Conservation (phyloP, 106 monocot species). For the Ottelia alismoides region DNA sequence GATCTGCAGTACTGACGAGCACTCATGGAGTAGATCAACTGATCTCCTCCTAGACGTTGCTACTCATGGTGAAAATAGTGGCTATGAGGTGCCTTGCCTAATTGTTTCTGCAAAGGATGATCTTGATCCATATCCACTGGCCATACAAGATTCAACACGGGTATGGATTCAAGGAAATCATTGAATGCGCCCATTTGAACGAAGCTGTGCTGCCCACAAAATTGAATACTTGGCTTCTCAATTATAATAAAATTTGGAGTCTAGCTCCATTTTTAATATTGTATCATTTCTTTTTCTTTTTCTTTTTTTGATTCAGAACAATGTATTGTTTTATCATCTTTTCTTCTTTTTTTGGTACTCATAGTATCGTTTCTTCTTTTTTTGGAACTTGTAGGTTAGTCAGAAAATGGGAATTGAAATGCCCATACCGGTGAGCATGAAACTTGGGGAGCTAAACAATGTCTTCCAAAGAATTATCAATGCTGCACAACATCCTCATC, state of each 20-base stretch:
- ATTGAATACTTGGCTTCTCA: too few species aligned
- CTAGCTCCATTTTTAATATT: too few species aligned
- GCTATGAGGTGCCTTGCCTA: conserved; percentile 6
- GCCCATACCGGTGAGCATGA: conserved; percentile 60
- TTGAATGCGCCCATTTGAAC: background rate
- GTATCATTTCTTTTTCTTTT: too few species aligned
- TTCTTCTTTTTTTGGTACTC: too few species aligned
- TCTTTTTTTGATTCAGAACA: too few species aligned
- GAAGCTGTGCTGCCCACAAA: too few species aligned
- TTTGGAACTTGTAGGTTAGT: conserved; percentile 50
- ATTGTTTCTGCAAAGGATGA: conserved; percentile 9
- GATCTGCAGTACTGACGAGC: conserved; percentile 2
- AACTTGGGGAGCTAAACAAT: conserved; percentile 49
- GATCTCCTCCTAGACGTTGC: conserved; percentile 3
- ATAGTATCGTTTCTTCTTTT: too few species aligned
- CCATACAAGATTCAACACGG: conserved; percentile 9
- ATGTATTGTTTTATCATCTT: too few species aligned
- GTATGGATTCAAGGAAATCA: conserved; percentile 6
- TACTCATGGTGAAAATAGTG: conserved; percentile 6
- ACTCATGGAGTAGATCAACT: conserved; percentile 1
- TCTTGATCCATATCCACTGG: conserved; percentile 6
- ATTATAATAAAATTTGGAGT: too few species aligned
- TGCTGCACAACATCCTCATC: conserved; percentile 59
- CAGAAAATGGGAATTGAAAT: conserved; percentile 79
- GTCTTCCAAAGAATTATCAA: conserved; percentile 45